Evolutionary conservation across 495 filamentous ascomycete genomes (phyloP), one percentile per base, ranked within the genome.

Genomic region (Choiromyces venosus): DNA sequence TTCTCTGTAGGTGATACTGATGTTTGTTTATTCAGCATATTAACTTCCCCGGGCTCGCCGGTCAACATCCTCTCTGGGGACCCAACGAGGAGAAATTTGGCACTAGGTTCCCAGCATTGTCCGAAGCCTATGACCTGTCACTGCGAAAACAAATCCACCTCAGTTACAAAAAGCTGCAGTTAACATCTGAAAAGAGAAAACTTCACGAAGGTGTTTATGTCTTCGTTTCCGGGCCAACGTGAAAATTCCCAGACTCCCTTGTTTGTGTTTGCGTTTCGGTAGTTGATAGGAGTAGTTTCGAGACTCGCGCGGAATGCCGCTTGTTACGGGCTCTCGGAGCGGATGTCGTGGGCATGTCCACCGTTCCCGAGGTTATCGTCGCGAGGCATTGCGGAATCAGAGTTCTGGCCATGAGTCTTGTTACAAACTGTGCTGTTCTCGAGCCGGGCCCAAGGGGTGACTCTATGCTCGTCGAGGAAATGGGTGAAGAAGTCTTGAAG

Each of bases 261-360:
- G 79, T 46, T 44, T 29, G n/a, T 29, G 52, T 29, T 61, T 61
- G n/a, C 52, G 52, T 61, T 61, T 61, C 52, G n/a, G 33, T 2
- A 18, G 69, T 56, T 74, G 35, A 75, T 67, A 40, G 5, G 61
- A 37, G 46, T 77, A 91, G 88, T 69, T 92, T 91, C 81, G 91
- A 93, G 78, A 93, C 91, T 1, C 85, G 91, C 73, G 90, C 91
- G 18, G 91, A 93, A 80, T 92, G 91, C 75, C 87, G 91, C 29
- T 88, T 93, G 87, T 85, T 93, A 72, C 85, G 84, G 37, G 83
- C 81, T 42, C 80, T 92, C 19, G 91, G 90, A 10, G 91, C 89
- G 37, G 91, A 93, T 81, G 82, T 92, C 25, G 91, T 93, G 4
- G 91, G 91, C 12, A 93, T 93, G 91, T 91, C 89, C 25, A 92